phyloP scores from a whole-genome alignment of 192 early-diverging fungal species.

The Pilaira anomala region DNA sequence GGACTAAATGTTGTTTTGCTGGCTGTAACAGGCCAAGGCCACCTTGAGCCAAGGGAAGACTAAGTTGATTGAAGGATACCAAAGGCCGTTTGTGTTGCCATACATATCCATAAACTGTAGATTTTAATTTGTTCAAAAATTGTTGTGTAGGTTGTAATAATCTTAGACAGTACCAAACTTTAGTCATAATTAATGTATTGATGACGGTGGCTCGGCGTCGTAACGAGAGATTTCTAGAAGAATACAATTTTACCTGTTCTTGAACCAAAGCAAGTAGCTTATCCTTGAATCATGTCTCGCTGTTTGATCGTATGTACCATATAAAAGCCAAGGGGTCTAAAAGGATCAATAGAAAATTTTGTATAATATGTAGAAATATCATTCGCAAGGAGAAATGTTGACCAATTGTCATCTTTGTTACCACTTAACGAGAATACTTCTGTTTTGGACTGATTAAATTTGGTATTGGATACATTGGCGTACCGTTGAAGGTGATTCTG shows the following conservation, averaged over 20 bases:
- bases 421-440: neutral
- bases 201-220: neutral
- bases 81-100: neutral
- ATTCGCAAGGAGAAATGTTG: neutral
- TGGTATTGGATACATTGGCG: neutral
- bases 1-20: too few relatives aligned
- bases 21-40: too few relatives aligned
- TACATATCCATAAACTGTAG: neutral
- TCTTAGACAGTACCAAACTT: neutral
- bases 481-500: neutral
- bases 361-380: neutral
- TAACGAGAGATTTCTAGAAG: neutral
- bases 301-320: neutral
- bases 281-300: neutral
- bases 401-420: neutral
- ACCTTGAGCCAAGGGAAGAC: neutral
- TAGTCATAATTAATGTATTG: neutral
- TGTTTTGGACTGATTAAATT: constrained; percentile 7
- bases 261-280: neutral
- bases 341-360: neutral
- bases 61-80: constrained; percentile 12
- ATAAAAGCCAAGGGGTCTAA: neutral
- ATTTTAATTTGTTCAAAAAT: neutral
- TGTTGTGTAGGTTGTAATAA: neutral
- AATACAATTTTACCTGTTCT: neutral